Evolutionary conservation across 2,329 filamentous ascomycete species (phyloP).

Genomic region (Corynespora cassiicola): DNA sequence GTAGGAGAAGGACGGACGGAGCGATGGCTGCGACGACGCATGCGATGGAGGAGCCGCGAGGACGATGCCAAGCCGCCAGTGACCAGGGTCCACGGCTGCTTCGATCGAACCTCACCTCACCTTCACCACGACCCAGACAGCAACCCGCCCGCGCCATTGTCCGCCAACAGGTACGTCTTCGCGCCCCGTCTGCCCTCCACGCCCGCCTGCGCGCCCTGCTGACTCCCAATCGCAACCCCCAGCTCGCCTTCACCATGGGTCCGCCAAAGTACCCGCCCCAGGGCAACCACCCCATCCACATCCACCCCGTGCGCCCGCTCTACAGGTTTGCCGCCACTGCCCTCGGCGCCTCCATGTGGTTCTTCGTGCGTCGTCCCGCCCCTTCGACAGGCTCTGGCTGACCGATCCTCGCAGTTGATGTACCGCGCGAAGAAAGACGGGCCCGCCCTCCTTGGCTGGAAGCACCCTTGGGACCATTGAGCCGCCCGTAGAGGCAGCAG

Average conservation of each 20-base stretch:
- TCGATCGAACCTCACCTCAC: constrained; percentile 32
- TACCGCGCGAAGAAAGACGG: constrained; percentile 97
- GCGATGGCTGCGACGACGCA: too few species aligned
- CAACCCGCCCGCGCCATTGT: constrained; percentile 39
- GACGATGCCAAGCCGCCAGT: not conserved
- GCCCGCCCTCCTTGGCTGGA: constrained; percentile 87
- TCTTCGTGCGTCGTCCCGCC: constrained; percentile 74
- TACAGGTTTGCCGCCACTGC: constrained; percentile 88
- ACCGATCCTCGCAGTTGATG: constrained; percentile 75
- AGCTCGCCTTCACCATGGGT: constrained; percentile 40
- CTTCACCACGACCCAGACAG: constrained; percentile 13
- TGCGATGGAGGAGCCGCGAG: constrained; percentile 4
- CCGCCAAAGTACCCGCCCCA: constrained; percentile 46
- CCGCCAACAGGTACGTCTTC: constrained; percentile 29
- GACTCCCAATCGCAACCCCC: too few species aligned
- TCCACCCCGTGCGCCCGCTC: constrained; percentile 69
- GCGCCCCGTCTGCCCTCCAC: not conserved
- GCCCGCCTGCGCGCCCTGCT: not conserved
- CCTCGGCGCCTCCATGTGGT: constrained; percentile 97
- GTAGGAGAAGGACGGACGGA: too few species aligned
- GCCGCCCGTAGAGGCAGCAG: constrained; percentile 5
- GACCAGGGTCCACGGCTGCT: constrained; percentile 3
- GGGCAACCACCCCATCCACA: constrained; percentile 59
- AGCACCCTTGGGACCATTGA: constrained; percentile 68
- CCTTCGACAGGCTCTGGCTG: constrained; percentile 14